Conservation (phyloP, 139 green algal species). For the Picochlorum sp. region DNA sequence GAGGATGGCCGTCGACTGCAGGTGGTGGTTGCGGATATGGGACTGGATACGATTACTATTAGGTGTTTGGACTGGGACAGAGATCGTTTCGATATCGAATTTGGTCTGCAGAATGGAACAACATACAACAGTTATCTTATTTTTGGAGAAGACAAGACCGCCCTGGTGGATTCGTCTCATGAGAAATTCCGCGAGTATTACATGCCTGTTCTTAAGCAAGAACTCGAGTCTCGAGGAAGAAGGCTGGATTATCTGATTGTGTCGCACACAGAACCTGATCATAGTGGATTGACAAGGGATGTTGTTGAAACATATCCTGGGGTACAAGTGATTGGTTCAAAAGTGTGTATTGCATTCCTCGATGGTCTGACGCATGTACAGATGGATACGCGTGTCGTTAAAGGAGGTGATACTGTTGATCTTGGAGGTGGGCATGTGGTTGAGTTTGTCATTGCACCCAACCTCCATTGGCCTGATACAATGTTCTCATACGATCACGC, state of each 20-base stretch:
- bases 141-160: conserved; percentile 74
- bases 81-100: conserved; percentile 95
- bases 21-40: conserved; percentile 49
- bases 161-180: conserved; percentile 86
- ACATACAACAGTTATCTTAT: conserved; percentile 97
- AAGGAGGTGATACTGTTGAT: conserved; percentile 84
- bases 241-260: conserved; percentile 83
- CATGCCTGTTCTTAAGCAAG: conserved; percentile 47
- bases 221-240: conserved; percentile 36
- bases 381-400: conserved; percentile 56
- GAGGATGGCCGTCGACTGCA: conserved; percentile 43
- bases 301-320: conserved; percentile 76
- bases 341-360: conserved; percentile 68
- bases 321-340: conserved; percentile 71
- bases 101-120: conserved; percentile 60
- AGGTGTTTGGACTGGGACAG: conserved; percentile 90
- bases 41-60: conserved; percentile 76
- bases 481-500: conserved; percentile 89
- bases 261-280: conserved; percentile 86
- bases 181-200: conserved; percentile 94
- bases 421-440: conserved; percentile 78
- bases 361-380: conserved; percentile 54
- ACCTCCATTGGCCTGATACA: conserved; percentile 95
- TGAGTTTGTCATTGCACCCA: conserved; percentile 94
- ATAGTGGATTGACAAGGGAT: conserved; percentile 77